Conservation (phyloP, 2,329 filamentous ascomycete species). For the Erysiphe pulchra region DNA sequence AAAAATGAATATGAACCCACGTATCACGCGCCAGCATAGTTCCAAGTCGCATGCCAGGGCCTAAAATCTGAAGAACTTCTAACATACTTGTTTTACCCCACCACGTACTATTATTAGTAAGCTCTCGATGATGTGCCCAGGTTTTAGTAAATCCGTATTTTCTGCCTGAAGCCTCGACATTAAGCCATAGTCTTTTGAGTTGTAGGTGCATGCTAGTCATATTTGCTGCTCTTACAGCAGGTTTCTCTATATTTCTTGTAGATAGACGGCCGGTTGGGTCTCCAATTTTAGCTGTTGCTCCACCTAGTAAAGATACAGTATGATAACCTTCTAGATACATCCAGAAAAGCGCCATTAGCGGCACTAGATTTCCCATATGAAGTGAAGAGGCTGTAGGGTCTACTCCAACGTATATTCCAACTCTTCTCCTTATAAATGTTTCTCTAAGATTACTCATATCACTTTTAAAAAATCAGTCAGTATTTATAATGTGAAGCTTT, state of each 20-base stretch:
- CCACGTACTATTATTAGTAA: constrained; percentile 72
- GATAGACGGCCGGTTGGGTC: constrained; percentile 49
- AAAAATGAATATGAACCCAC: constrained; percentile 23
- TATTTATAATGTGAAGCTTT: background rate
- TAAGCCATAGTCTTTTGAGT: constrained; percentile 44
- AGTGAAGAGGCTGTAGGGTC: constrained; percentile 60
- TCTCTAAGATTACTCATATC: constrained; percentile 27
- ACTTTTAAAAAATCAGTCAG: constrained; percentile 2
- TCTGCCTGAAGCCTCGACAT: constrained; percentile 38
- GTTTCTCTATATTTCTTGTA: constrained; percentile 27
- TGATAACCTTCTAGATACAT: constrained; percentile 53
- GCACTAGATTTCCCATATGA: constrained; percentile 57
- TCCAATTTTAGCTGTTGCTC: constrained; percentile 52
- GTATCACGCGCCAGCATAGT: constrained; percentile 75
- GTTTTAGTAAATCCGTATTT: constrained; percentile 41
- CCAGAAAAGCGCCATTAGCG: constrained; percentile 67
- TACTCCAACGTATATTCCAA: constrained; percentile 57
- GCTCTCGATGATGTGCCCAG: constrained; percentile 36
- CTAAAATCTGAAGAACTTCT: constrained; percentile 52
- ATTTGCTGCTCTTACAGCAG: constrained; percentile 31
- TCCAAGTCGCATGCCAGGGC: constrained; percentile 49
- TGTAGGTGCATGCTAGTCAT: constrained; percentile 43
- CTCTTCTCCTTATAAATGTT: constrained; percentile 35
- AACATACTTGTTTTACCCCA: constrained; percentile 44
- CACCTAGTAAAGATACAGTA: constrained; percentile 41